A percentile compares a stretch with the other conserved stretches of the same genome.
These are phyloP conservation scores for Colletotrichum sp. DNA, from an alignment of 2,329 filamentous ascomycete species.

Conservation along the genomic window DNA sequence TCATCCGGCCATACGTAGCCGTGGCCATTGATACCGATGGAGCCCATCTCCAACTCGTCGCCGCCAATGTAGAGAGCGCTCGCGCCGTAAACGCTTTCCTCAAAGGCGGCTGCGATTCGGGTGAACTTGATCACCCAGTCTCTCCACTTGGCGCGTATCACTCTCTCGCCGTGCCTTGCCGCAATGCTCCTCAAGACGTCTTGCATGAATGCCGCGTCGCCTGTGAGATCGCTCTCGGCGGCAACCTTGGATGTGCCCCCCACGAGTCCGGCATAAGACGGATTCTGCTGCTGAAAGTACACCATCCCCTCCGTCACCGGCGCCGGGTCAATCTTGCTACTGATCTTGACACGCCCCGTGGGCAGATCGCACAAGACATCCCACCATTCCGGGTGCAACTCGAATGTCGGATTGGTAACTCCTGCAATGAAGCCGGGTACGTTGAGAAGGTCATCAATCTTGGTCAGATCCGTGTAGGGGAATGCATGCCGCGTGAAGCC, in stretches of 20 bases:
- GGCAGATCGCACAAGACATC: constrained; percentile 93
- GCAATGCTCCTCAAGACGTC: constrained; percentile 83
- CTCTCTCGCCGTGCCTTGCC: constrained; percentile 85
- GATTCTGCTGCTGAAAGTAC: constrained; percentile 86
- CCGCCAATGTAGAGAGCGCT: constrained; percentile 86
- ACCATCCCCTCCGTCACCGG: constrained; percentile 81
- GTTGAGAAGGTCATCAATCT: constrained; percentile 94
- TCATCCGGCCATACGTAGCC: constrained; percentile 97
- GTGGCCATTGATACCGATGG: constrained; percentile 73
- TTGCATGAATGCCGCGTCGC: constrained; percentile 88
- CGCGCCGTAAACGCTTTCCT: constrained; percentile 93
- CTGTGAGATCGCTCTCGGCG: constrained; percentile 70
- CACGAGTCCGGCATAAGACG: constrained; percentile 55
- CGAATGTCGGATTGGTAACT: constrained; percentile 96
- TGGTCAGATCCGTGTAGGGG: constrained; percentile 96
- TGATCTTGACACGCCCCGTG: constrained; percentile 93
- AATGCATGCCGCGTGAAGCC: constrained; percentile 97
- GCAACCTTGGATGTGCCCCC: constrained; percentile 43
- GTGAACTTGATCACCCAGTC: constrained; percentile 96
- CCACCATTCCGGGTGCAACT: constrained; percentile 97
- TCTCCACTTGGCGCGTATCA: constrained; percentile 89
- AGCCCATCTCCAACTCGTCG: constrained; percentile 67
- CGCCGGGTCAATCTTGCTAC: constrained; percentile 81
- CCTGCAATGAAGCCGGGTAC: constrained; percentile 98
- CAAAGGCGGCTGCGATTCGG: constrained; percentile 88